Evolutionary conservation across 768 basidiomycete species (phyloP).

Genomic region (Multifurca ochricompacta): DNA sequence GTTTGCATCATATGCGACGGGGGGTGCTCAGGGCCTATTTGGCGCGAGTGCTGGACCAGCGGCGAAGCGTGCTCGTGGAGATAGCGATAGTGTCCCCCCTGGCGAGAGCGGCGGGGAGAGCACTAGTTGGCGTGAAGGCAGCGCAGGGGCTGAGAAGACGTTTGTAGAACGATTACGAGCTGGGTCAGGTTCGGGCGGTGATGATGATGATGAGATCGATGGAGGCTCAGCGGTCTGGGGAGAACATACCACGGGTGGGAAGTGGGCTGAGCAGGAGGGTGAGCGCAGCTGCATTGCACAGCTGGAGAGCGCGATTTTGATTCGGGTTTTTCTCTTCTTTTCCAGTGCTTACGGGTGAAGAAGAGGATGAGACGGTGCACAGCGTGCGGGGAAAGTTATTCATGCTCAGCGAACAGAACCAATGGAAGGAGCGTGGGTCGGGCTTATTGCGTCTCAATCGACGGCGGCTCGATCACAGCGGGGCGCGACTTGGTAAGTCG

Average conservation of each 20-base stretch:
- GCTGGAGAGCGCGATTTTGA: neutral
- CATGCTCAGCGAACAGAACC: conserved; percentile 44
- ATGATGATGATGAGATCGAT: conserved; percentile 36
- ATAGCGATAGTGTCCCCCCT: conserved; percentile 20
- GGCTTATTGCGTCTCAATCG: conserved; percentile 68
- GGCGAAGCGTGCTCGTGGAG: conserved; percentile 44
- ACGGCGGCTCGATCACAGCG: conserved; percentile 49
- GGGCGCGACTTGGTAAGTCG: conserved; percentile 57
- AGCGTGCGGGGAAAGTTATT: conserved; percentile 75
- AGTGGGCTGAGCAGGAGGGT: conserved; percentile 65
- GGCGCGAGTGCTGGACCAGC: conserved; percentile 32
- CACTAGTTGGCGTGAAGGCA: conserved; percentile 10
- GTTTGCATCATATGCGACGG: conserved; percentile 39
- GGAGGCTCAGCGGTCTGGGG: conserved; percentile 36
- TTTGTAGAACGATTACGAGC: conserved; percentile 67
- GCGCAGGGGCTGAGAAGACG: conserved; percentile 17
- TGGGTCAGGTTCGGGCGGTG: conserved; percentile 37
- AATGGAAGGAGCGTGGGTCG: conserved; percentile 75
- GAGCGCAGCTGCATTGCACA: conserved; percentile 21
- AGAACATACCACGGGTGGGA: conserved; percentile 39
- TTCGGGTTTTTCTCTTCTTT: neutral
- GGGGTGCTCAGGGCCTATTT: conserved; percentile 41
- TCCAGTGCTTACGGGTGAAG: conserved; percentile 69
- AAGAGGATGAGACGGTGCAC: conserved; percentile 70
- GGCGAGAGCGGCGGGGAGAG: conserved; percentile 19